Percentiles rank a stretch among this genome's conserved stretches.
Evolutionary conservation across 2,329 filamentous ascomycete genomes (phyloP).

Genomic region (Aureobasidium mangrovei): DNA sequence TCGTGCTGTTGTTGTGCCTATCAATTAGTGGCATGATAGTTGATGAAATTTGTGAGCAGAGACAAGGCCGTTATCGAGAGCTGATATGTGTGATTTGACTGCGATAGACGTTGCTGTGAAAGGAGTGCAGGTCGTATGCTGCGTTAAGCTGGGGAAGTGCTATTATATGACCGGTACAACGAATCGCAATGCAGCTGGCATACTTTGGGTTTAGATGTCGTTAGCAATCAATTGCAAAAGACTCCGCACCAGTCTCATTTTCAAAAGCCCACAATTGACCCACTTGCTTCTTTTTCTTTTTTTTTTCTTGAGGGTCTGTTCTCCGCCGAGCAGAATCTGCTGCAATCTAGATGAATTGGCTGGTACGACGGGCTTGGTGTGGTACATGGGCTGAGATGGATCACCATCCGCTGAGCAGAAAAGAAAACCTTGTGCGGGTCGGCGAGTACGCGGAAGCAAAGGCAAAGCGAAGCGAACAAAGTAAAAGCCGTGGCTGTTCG

Average conservation of each 20-base stretch:
- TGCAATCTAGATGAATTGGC: conserved; percentile 13
- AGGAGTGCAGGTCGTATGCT: conserved; percentile 10
- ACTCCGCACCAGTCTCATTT: conserved; percentile 10
- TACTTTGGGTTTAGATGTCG: conserved; percentile 7
- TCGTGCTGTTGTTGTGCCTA: conserved; percentile 7
- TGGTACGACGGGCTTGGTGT: conserved; percentile 8
- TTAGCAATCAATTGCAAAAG: conserved; percentile 6
- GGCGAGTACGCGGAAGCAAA: conserved; percentile 8
- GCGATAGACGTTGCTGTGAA: conserved; percentile 12
- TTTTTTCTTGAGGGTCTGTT: conserved; percentile 5
- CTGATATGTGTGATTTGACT: conserved; percentile 11
- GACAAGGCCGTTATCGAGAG: conserved; percentile 2
- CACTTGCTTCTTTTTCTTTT: conserved; percentile 13
- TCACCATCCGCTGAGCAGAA: conserved; percentile 7
- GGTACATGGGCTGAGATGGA: conserved; percentile 10
- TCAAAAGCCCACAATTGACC: conserved; percentile 4
- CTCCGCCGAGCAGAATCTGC: conserved; percentile 6
- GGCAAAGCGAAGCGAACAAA: conserved; percentile 9
- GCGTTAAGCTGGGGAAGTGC: conserved; percentile 9
- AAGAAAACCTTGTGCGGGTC: conserved; percentile 11
- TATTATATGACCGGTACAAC: conserved; percentile 15
- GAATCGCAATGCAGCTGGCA: conserved; percentile 9
- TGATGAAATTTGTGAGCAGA: conserved; percentile 5
- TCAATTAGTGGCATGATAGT: conserved; percentile 5
- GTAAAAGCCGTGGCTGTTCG: conserved; percentile 11